phyloP scores from a whole-genome alignment of 1,284 basidiomycete genomes.

The Blastosporella zonata region DNA sequence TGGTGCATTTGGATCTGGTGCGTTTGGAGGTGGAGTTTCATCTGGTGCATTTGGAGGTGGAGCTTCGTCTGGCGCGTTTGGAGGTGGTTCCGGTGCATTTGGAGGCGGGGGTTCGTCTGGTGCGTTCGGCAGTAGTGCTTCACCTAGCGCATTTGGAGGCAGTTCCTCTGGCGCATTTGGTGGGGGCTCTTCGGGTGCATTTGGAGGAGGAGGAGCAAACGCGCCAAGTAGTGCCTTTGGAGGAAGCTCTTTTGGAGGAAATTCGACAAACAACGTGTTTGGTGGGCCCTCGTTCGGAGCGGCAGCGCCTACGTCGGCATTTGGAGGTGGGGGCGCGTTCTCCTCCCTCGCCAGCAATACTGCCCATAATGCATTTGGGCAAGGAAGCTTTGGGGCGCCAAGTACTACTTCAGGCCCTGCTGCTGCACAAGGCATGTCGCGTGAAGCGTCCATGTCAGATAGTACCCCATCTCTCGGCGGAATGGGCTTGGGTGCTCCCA shows the following conservation, averaged over 20 bases:
- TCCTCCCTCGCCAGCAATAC: conserved; percentile 18
- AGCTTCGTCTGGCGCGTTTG: background rate
- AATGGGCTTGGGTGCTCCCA: conserved; percentile 33
- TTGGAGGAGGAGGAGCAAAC: conserved; percentile 3
- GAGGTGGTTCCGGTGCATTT: conserved; percentile 1
- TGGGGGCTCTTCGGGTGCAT: background rate
- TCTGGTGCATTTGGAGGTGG: conserved; percentile 16
- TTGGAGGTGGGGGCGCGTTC: conserved; percentile 20
- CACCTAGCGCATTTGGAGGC: background rate
- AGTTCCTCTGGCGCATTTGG: conserved; percentile 1
- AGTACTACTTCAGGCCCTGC: conserved; percentile 10
- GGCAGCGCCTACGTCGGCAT: conserved; percentile 4
- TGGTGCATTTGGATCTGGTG: conserved; percentile 4
- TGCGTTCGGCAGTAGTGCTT: no score
- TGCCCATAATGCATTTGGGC: conserved; percentile 26
- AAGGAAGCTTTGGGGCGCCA: conserved; percentile 25
- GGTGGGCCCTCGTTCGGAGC: conserved; percentile 12
- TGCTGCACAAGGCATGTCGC: conserved; percentile 22
- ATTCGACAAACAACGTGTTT: conserved; percentile 12
- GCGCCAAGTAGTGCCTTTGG: conserved; percentile 8
- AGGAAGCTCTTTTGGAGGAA: conserved; percentile 14
- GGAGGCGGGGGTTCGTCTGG: no score
- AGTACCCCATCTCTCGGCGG: conserved; percentile 32
- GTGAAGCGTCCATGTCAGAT: conserved; percentile 38
- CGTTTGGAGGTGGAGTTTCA: conserved; percentile 14